Evolutionary conservation across 2,329 filamentous ascomycete genomes (phyloP).

Genomic region (Nakataea oryzae): DNA sequence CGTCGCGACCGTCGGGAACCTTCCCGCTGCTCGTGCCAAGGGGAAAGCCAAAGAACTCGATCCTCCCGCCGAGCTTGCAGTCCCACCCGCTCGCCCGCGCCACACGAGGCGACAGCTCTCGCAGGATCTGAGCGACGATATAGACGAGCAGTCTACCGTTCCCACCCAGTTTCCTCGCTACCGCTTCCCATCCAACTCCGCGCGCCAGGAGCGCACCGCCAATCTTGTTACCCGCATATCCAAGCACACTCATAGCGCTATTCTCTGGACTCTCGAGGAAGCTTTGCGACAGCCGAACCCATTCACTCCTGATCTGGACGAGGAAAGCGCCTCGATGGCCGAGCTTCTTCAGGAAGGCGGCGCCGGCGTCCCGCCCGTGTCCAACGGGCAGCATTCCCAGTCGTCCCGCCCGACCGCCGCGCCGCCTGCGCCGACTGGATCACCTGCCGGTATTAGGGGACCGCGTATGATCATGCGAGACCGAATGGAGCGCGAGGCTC

Average conservation of each 20-base stretch:
- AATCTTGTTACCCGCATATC: constrained; percentile 57
- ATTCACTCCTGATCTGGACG: constrained; percentile 74
- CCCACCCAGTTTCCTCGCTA: constrained; percentile 11
- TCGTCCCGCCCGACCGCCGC: constrained; percentile 31
- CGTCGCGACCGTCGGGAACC: constrained; percentile 21
- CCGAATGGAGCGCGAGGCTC: constrained; percentile 65
- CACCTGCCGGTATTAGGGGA: constrained; percentile 61
- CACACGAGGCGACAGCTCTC: constrained; percentile 28
- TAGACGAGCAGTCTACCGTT: constrained; percentile 24
- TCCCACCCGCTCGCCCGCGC: constrained; percentile 7
- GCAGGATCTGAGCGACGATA: constrained; percentile 36
- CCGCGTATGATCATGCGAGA: constrained; percentile 89
- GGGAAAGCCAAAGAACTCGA: constrained; percentile 1
- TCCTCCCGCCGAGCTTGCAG: constrained; percentile 5
- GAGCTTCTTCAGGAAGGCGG: constrained; percentile 56
- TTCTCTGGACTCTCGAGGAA: constrained; percentile 87
- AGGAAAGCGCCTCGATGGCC: constrained; percentile 89
- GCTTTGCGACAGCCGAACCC: constrained; percentile 71
- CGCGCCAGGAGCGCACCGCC: constrained; percentile 17
- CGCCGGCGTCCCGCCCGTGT: constrained; percentile 39
- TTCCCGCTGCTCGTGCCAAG: constrained; percentile 1
- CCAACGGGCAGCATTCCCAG: constrained; percentile 42
- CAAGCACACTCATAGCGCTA: constrained; percentile 74
- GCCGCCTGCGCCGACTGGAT: constrained; percentile 40
- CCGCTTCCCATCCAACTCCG: neutral